Evolutionary conservation across 371 early-diverging fungal species (phyloP), one percentile per base, ranked within the genome.

Genomic region (Syncephalis fuscata): DNA sequence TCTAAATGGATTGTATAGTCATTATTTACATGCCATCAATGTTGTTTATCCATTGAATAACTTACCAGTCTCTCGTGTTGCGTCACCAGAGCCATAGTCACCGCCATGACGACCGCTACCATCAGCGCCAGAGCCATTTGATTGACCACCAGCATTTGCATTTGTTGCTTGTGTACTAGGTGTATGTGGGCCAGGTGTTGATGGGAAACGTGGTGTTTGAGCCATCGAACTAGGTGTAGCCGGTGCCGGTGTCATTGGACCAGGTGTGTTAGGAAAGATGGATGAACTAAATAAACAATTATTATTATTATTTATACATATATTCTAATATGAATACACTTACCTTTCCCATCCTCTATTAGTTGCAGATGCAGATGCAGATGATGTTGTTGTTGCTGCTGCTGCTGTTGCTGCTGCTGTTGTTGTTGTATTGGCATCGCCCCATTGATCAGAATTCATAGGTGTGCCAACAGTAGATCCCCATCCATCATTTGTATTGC

Each of bases 341-440:
- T 32, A 32, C 32, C 11, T 11, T 32, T 32, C 32, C 32, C 32
- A 32, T 32, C 32, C 32, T 32, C 32, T 32, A 32, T 32, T 32
- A 11, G 32, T 11, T 32, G 32, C 11, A 53, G 48, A 25, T 2
- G 56, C 50, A 46, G 48, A 49, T 38, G 57, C 71, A 3, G 69
- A 71, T n/a, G 11, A 4, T 32, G 11, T 11, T 32, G 78, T 71
- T 19, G 71, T 73, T 7, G 52, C 57, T 3, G 57, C 37, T 20
- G 48, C 37, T 2, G 56, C 50, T 49, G 48, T 50, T 38, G 57
- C 71, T 5, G 69, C 73, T n/a, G 11, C 32, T 32, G 11, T 11
- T 32, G 78, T 71, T 19, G 71, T 73, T 7, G 32, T 32, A 32
- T 32, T 38, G 70, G 63, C 10, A 71, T 73, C 27, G 66, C 62